phyloP scores from a whole-genome alignment of 1,284 basidiomycete species.

The Farysia itapuensis region DNA sequence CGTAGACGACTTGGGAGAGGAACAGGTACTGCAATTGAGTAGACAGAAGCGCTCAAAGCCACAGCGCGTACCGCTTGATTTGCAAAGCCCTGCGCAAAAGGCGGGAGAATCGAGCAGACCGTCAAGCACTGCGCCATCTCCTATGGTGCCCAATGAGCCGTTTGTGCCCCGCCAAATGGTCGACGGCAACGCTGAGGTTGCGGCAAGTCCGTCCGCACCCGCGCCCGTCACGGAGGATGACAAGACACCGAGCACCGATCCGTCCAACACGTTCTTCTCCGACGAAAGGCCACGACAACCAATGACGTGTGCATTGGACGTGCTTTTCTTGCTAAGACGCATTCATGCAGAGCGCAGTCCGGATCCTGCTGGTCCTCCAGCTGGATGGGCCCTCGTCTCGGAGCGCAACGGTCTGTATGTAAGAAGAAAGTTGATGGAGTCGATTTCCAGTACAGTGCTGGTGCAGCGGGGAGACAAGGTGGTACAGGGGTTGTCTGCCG shows the following conservation, averaged over 20 bases:
- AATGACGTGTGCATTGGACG: constrained; percentile 54
- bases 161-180: background rate
- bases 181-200: background rate
- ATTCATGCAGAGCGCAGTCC: constrained; percentile 60
- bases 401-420: constrained; percentile 77
- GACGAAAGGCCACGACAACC: constrained; percentile 48
- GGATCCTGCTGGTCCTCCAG: constrained; percentile 62
- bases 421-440: constrained; percentile 73
- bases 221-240: background rate
- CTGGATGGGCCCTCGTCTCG: constrained; percentile 78
- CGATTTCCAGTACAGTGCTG: constrained; percentile 78
- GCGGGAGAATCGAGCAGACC: too few relatives aligned
- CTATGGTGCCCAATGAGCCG: background rate
- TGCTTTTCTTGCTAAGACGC: constrained; percentile 50
- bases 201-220: background rate
- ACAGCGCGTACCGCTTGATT: constrained; percentile 84
- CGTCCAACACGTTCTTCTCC: constrained; percentile 24
- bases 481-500: constrained; percentile 89
- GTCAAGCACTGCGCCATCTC: background rate
- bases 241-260: background rate
- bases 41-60: constrained; percentile 86
- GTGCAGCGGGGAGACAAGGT: constrained; percentile 88
- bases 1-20: constrained; percentile 82
- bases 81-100: constrained; percentile 9
- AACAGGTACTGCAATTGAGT: constrained; percentile 79